Conservation (phyloP, 768 basidiomycete species). For the Scleroderma citrinum region DNA sequence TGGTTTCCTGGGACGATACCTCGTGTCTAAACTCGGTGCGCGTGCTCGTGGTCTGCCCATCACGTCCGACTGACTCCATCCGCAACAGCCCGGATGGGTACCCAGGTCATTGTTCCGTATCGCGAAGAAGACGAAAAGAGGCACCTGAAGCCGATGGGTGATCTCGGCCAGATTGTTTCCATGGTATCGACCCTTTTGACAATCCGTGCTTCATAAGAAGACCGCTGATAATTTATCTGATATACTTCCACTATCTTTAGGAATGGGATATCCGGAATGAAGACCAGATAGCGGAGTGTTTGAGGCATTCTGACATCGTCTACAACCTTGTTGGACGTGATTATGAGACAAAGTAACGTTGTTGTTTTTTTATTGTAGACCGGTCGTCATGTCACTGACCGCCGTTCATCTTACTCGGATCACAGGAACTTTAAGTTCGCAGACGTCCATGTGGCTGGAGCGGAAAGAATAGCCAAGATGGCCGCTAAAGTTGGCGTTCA, state of each 20-base stretch:
- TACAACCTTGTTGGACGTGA: slow-evolving; percentile 95
- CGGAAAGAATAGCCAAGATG: slow-evolving; percentile 80
- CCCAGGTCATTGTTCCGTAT: slow-evolving; percentile 92
- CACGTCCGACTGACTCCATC: slow-evolving; percentile 1
- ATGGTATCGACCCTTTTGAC: slow-evolving; percentile 52
- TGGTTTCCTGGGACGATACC: slow-evolving; percentile 90
- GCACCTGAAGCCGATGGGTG: slow-evolving; percentile 88
- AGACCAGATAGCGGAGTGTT: slow-evolving; percentile 86
- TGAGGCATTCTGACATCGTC: slow-evolving; percentile 92
- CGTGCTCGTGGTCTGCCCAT: background rate
- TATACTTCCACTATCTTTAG: slow-evolving; percentile 34
- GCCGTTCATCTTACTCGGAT: slow-evolving; percentile 6
- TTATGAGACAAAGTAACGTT: slow-evolving; percentile 85
- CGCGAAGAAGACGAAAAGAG: slow-evolving; percentile 92
- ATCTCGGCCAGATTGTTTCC: slow-evolving; percentile 92
- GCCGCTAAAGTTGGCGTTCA: slow-evolving; percentile 72
- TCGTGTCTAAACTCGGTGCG: slow-evolving; percentile 89
- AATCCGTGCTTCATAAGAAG: slow-evolving; percentile 2
- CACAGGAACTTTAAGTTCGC: slow-evolving; percentile 81
- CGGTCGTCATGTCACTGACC: slow-evolving; percentile 12
- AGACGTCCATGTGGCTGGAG: slow-evolving; percentile 77
- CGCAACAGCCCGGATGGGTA: slow-evolving; percentile 73
- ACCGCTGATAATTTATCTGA: slow-evolving; percentile 16
- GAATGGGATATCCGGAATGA: slow-evolving; percentile 95
- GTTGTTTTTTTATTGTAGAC: slow-evolving; percentile 6